Evolutionary conservation across 2,329 filamentous ascomycete genomes (phyloP), one percentile per base, ranked within the genome.

Genomic region (Fusarium sp.): DNA sequence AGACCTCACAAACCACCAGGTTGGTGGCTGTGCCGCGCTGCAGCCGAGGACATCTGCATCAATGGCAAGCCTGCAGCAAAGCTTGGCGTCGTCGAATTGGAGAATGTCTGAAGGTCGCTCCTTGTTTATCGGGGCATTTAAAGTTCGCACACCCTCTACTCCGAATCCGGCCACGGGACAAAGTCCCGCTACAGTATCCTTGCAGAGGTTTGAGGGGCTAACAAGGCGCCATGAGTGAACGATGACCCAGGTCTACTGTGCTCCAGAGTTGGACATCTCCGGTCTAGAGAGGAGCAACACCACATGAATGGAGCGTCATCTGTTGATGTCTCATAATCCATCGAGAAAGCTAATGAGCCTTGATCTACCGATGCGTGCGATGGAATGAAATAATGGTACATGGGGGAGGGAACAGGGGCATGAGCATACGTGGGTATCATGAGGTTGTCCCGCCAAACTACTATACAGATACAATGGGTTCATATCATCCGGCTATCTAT

Each of bases 341-440:
- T 42, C 4, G 18, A 45, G 25, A 29, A 31, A 20, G 20, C 6
- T 18, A 14, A 4, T 59, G 35, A 59, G 56, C 18, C 11, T 20
- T 27, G 56, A 36, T 36, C 22, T 14, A 29, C 25, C 3, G 56
- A 38, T 16, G 9, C 18, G 27, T 35, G 20, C 9, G 27, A 16
- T 57, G 18, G 6, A 42, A 35, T 13, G 14, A 11, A 25, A 36
- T 33, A 18, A 47, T 56, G 27, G 11, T 45, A 47, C 33, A 61
- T 18, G 40, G n/a, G 33, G 45, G 20, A 50, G 18, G 35, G 33
- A 60, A 52, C 29, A 38, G 63, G 42, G 25, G 62, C 63, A 68
- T 69, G 42, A 63, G 63, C 27, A 70, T 75, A 40, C 69, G 54
- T 79, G 77, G 77, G 77, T 79, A 79, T 79, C 77, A 73, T 77